Percentiles rank a stretch among this genome's conserved stretches.
These are phyloP conservation scores for Penicillium parvum DNA, from an alignment of 495 filamentous ascomycete genomes.

Conservation along the genomic window DNA sequence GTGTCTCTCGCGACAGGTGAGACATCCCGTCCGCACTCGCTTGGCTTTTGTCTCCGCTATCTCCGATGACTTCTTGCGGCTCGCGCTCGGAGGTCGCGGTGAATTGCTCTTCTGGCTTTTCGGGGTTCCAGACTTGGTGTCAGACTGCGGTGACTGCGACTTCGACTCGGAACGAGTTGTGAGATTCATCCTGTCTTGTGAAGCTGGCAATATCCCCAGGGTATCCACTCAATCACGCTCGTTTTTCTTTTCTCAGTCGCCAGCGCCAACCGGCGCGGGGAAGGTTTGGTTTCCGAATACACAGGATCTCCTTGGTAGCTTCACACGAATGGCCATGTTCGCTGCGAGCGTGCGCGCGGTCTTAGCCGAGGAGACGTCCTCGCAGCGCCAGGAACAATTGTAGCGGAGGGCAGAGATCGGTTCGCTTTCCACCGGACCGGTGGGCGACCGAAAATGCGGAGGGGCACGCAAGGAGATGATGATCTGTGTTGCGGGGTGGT, in stretches of 20 bases:
- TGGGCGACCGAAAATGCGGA: conserved; percentile 3
- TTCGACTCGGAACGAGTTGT: conserved; percentile 14
- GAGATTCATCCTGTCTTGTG: conserved; percentile 17
- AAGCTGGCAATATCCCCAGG: neutral
- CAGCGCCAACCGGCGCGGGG: conserved; percentile 14
- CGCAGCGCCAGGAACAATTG: neutral
- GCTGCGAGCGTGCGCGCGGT: conserved; percentile 1
- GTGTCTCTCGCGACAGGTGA: conserved; percentile 74
- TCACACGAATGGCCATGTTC: conserved; percentile 27
- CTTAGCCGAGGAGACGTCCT: neutral
- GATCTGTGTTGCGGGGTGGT: neutral
- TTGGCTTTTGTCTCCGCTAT: conserved; percentile 50
- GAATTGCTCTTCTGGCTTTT: conserved; percentile 21
- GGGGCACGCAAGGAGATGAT: neutral
- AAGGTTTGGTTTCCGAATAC: conserved; percentile 12
- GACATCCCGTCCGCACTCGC: conserved; percentile 70
- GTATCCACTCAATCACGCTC: neutral
- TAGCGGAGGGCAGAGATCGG: neutral
- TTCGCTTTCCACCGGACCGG: conserved; percentile 1
- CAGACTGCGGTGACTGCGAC: conserved; percentile 6
- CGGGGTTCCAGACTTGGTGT: conserved; percentile 13
- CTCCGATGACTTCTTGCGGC: conserved; percentile 24
- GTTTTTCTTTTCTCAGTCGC: conserved; percentile 17
- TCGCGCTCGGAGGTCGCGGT: conserved; percentile 13
- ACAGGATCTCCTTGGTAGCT: conserved; percentile 11